phyloP scores from a whole-genome alignment of 2,329 filamentous ascomycete genomes.

The Trichoderma sp. region DNA sequence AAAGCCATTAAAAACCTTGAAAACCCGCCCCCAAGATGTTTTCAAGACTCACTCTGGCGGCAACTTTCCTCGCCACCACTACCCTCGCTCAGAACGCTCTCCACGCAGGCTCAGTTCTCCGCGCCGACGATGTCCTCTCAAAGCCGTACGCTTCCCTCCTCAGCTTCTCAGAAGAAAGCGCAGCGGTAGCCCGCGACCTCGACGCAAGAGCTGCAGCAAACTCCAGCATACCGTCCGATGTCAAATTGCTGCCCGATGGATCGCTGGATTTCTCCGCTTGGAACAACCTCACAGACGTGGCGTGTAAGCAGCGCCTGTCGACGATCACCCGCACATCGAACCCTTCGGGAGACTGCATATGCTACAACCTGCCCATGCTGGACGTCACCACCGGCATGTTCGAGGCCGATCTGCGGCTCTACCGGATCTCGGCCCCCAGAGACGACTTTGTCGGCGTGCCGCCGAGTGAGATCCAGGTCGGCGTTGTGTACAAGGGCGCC shows the following conservation, averaged over 20 bases:
- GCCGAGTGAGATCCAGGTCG: conserved; percentile 56
- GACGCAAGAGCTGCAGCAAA: conserved; percentile 29
- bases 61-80: conserved; percentile 21
- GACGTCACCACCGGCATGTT: conserved; percentile 70
- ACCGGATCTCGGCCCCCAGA: conserved; percentile 64
- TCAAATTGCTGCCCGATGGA: conserved; percentile 46
- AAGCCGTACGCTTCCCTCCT: conserved; percentile 36
- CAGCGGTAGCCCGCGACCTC: background rate
- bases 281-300: conserved; percentile 57
- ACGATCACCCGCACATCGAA: conserved; percentile 64
- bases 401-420: conserved; percentile 75
- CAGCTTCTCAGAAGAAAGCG: conserved; percentile 25
- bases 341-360: conserved; percentile 75
- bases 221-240: conserved; percentile 33
- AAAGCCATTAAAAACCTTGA: background rate
- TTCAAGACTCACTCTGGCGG: conserved; percentile 14
- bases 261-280: conserved; percentile 59
- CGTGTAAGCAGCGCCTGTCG: conserved; percentile 61
- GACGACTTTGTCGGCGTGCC: conserved; percentile 57
- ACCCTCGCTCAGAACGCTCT: conserved; percentile 29
- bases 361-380: conserved; percentile 77
- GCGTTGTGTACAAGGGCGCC: conserved; percentile 57
- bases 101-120: conserved; percentile 33
- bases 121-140: conserved; percentile 38
- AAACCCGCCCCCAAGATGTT: conserved; percentile 14